Evolutionary conservation across 2,329 filamentous ascomycete species (phyloP).

Genomic region (Phialemoniopsis sp.): DNA sequence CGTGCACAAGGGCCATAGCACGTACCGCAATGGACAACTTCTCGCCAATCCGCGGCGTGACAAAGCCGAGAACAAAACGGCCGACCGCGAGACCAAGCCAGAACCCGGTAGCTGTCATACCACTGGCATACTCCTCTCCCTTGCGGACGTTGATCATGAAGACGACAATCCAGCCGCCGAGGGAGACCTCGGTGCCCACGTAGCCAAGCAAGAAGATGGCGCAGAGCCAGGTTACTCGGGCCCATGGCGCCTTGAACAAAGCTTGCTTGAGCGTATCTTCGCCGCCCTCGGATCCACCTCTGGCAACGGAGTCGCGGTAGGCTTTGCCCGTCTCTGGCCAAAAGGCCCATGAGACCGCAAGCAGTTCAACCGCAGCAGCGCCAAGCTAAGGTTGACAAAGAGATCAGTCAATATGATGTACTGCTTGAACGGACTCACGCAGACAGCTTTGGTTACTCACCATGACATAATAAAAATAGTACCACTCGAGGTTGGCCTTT

Average conservation of each 20-base stretch:
- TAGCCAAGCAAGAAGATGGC: conserved; percentile 72
- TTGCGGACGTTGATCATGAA: conserved; percentile 76
- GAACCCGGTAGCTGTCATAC: conserved; percentile 74
- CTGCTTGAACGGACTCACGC: too few relatives aligned
- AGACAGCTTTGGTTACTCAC: too few relatives aligned
- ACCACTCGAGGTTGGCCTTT: conserved; percentile 59
- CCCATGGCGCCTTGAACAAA: conserved; percentile 29
- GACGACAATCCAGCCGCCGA: conserved; percentile 79
- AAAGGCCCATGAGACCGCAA: conserved; percentile 46
- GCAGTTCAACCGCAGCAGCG: conserved; percentile 50
- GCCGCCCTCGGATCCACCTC: background rate
- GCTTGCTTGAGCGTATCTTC: conserved; percentile 18
- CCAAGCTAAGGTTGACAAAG: conserved; percentile 32
- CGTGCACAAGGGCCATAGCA: too few relatives aligned
- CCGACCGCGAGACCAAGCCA: conserved; percentile 78
- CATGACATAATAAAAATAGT: conserved; percentile 73
- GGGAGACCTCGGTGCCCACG: conserved; percentile 69
- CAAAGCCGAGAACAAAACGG: conserved; percentile 65
- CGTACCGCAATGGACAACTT: conserved; percentile 46
- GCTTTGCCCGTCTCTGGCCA: conserved; percentile 51
- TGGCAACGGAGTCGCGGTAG: conserved; percentile 39
- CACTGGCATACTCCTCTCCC: conserved; percentile 63
- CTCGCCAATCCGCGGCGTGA: conserved; percentile 69
- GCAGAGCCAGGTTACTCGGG: conserved; percentile 63
- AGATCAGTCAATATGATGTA: background rate